phyloP scores from a whole-genome alignment of 192 early-diverging fungal genomes.

The Coemansia guatemalensis region DNA sequence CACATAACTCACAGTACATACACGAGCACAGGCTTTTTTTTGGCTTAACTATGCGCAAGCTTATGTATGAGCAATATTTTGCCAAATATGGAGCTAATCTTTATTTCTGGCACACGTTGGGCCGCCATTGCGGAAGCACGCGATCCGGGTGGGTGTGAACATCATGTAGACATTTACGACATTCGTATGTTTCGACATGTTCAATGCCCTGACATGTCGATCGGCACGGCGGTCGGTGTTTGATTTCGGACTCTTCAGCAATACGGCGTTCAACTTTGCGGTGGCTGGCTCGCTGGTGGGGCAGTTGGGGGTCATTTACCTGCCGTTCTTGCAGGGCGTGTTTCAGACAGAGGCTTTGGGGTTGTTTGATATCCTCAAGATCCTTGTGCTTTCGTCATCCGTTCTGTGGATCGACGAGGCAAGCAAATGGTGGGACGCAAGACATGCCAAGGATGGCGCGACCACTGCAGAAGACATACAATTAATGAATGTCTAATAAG shows the following conservation, averaged over 20 bases:
- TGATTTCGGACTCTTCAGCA: constrained; percentile 78
- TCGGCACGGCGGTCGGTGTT: constrained; percentile 81
- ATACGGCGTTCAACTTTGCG: constrained; percentile 88
- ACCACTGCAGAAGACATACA: constrained; percentile 47
- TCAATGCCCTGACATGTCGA: constrained; percentile 90
- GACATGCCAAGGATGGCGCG: constrained; percentile 11
- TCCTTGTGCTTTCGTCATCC: constrained; percentile 66
- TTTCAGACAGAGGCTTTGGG: constrained; percentile 90
- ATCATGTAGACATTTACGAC: constrained; percentile 84
- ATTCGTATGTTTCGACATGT: constrained; percentile 96
- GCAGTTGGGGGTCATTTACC: constrained; percentile 85
- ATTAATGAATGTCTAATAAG: constrained; percentile 36
- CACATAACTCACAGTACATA: not conserved
- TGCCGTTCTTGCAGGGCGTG: constrained; percentile 86
- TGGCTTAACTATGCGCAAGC: not conserved
- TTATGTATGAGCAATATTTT: not conserved
- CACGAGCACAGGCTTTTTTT: not conserved
- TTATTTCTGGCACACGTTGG: not conserved
- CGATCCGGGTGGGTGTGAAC: not conserved
- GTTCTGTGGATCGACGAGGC: constrained; percentile 88
- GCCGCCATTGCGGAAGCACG: not conserved
- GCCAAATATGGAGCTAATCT: not conserved
- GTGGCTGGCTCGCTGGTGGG: constrained; percentile 77
- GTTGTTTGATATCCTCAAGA: constrained; percentile 69
- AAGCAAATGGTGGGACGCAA: constrained; percentile 64